phyloP scores from a whole-genome alignment of 2,329 filamentous ascomycete genomes.

The Arthroderma sp. region DNA sequence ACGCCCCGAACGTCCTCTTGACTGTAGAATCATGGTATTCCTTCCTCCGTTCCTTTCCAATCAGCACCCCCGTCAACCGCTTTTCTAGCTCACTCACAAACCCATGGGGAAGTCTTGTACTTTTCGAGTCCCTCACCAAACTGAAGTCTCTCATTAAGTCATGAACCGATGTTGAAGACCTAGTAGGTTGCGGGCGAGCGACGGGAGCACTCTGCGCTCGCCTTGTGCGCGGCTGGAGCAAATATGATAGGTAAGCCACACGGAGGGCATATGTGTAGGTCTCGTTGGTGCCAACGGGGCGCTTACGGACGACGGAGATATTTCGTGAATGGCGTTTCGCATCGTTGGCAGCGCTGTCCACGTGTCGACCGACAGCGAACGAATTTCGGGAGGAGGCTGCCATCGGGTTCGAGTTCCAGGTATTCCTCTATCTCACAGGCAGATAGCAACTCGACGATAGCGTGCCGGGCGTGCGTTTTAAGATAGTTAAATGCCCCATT shows the following conservation, averaged over 20 bases:
- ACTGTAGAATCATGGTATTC: slow-evolving; percentile 85
- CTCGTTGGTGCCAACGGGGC: slow-evolving; percentile 49
- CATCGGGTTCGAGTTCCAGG: slow-evolving; percentile 19
- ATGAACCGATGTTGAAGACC: slow-evolving; percentile 58
- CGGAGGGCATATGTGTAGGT: slow-evolving; percentile 85
- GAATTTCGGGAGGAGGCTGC: slow-evolving; percentile 35
- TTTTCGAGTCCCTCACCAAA: slow-evolving; percentile 52
- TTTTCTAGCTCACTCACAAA: slow-evolving; percentile 62
- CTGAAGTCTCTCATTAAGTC: slow-evolving; percentile 84
- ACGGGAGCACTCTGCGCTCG: slow-evolving; percentile 70
- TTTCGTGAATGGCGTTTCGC: slow-evolving; percentile 29
- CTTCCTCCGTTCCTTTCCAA: slow-evolving; percentile 67
- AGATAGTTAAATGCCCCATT: too few species aligned
- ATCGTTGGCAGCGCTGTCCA: slow-evolving; percentile 33
- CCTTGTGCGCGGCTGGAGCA: slow-evolving; percentile 80
- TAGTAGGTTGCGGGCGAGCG: slow-evolving; percentile 52
- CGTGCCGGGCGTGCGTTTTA: too few species aligned
- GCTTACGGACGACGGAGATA: slow-evolving; percentile 29
- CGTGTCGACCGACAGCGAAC: slow-evolving; percentile 33
- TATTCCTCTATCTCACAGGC: too few species aligned
- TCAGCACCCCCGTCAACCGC: slow-evolving; percentile 65
- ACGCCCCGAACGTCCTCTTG: slow-evolving; percentile 87
- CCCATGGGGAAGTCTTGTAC: slow-evolving; percentile 56
- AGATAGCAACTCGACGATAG: too few species aligned
- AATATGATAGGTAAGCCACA: slow-evolving; percentile 80